Conservation (phyloP, 176 grass and related monocot genomes). For the Lolium multiflorum region DNA sequence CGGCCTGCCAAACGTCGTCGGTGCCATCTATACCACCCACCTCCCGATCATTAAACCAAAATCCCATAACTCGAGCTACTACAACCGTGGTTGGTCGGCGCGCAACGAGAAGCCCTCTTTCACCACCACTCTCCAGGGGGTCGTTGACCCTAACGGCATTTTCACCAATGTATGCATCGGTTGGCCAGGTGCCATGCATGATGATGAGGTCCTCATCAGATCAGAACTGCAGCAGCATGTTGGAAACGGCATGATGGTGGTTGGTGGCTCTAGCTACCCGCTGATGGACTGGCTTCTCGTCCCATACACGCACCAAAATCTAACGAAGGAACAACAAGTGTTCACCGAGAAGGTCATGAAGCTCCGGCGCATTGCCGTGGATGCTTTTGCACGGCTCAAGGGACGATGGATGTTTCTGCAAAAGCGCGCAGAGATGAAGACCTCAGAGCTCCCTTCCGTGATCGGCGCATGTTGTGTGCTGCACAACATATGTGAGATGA, state of each 20-base stretch:
- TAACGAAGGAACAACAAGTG: not conserved
- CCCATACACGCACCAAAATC: slow-evolving; percentile 60
- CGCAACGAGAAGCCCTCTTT: slow-evolving; percentile 66
- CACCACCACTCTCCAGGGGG: slow-evolving; percentile 60
- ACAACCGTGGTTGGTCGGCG: slow-evolving; percentile 58
- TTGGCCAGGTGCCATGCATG: slow-evolving; percentile 62
- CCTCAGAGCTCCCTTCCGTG: slow-evolving; percentile 55
- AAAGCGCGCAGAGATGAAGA: slow-evolving; percentile 61
- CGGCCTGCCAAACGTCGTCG: slow-evolving; percentile 38
- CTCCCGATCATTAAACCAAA: slow-evolving; percentile 65
- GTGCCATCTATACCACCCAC: slow-evolving; percentile 67
- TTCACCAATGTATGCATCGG: slow-evolving; percentile 73
- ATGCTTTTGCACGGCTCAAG: slow-evolving; percentile 47
- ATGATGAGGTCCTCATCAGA: slow-evolving; percentile 53
- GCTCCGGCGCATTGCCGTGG: slow-evolving; percentile 40
- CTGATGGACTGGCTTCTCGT: slow-evolving; percentile 59
- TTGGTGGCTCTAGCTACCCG: slow-evolving; percentile 54
- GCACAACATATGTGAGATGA: slow-evolving; percentile 59
- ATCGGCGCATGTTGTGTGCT: slow-evolving; percentile 67
- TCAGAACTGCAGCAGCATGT: slow-evolving; percentile 56
- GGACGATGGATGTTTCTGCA: slow-evolving; percentile 59
- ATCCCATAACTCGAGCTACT: slow-evolving; percentile 42
- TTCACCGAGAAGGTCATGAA: slow-evolving; percentile 63
- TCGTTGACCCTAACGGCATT: slow-evolving; percentile 52
- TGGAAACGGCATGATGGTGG: slow-evolving; percentile 49